Evolutionary conservation across 352 stramenopile species (phyloP), one percentile per base, ranked within the genome.

Genomic region (Thalassiosira mediterranea): DNA sequence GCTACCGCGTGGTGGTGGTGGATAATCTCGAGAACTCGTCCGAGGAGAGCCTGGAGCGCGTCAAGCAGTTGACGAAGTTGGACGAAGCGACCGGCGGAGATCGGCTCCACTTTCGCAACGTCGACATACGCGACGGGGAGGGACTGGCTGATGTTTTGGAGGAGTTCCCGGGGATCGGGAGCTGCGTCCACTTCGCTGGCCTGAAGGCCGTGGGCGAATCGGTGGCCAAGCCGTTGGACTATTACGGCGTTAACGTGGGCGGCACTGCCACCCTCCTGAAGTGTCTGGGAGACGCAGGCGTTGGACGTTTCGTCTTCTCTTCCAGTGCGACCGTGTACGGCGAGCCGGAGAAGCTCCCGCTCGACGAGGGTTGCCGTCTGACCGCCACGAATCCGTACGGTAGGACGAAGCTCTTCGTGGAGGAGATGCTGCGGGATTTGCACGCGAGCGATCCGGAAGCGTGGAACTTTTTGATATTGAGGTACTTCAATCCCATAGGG

Each of bases 401-500:
- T 40, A 72, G 93, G 26, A 97, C 94, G 2, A 97, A 97, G 72
- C 81, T 95, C n/a, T 95, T 97, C 62, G 95, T 97, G 66, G 95
- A 97, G 69, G 88, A 97, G 65, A 95, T 97, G 57, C 81, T 96
- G 17, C 77, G 84, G 25, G 92, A 96, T 76, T 72, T 78, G 10
- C 76, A 85, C 63, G 80, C 76, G 0, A 83, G 74, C 0, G 70
- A 81, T 49, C 57, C 76, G 3, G 53, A 78, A 0, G 70, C 42
- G n/a, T 95, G 87, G 91, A 91, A 91, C 62, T 85, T 95, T 38
- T 76, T 94, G 19, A 91, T 97, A 63, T 78, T 97, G 5, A 70
- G 95, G 10, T 97, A 97, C 62, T 97, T 97, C 73, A 97, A 97
- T 80, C 95, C 95, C 4, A 93, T 96, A 58, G 95, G 95, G n/a